phyloP scores from a whole-genome alignment of 2,329 filamentous ascomycete species.

The Penicillium sp. region DNA sequence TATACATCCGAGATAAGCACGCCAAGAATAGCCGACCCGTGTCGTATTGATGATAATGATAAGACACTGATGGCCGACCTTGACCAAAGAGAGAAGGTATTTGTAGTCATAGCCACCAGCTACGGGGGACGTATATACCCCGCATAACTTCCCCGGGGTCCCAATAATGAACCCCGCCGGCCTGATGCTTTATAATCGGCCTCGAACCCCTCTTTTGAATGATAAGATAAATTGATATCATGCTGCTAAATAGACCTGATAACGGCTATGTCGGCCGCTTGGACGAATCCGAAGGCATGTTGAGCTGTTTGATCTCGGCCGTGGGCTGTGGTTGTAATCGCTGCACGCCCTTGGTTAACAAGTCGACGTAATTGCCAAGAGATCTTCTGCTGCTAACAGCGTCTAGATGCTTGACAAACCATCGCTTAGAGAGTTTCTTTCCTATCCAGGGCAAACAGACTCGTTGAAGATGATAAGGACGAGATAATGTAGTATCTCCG shows the following conservation, averaged over 20 bases:
- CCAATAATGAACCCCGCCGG: neutral
- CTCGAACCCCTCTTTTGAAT: neutral
- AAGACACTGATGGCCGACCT: neutral
- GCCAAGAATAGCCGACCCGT: neutral
- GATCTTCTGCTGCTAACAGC: neutral
- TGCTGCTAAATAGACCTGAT: neutral
- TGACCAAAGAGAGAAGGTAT: neutral
- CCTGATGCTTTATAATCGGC: neutral
- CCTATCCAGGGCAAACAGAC: neutral
- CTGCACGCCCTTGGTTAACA: neutral
- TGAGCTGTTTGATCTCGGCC: neutral
- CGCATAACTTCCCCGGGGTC: neutral
- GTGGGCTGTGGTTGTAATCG: neutral
- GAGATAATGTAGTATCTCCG: neutral
- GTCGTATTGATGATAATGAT: neutral
- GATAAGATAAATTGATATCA: neutral
- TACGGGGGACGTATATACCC: too few relatives aligned
- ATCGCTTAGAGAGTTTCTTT: neutral
- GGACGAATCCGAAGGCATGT: neutral
- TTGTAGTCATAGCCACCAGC: neutral
- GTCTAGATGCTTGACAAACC: neutral
- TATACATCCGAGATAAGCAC: constrained; percentile 1
- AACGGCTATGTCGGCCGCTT: neutral
- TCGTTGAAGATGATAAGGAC: neutral
- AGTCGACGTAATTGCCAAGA: neutral